Conservation (phyloP, 1,284 basidiomycete genomes). For the Agaricales sp. region DNA sequence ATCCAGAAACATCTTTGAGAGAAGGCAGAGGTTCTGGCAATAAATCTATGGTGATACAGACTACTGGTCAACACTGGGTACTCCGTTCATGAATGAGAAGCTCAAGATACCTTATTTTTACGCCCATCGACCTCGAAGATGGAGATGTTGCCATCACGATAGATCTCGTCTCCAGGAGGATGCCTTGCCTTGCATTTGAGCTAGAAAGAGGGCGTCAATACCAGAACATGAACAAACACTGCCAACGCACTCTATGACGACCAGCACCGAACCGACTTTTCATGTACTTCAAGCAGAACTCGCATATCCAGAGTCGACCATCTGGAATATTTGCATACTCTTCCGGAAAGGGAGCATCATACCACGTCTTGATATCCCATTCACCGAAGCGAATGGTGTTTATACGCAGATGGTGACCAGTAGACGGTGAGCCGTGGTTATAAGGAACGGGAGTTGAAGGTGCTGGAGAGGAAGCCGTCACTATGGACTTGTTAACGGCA, state of each 20-base stretch:
- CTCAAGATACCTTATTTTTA: constrained; percentile 75
- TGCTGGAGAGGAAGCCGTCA: constrained; percentile 16
- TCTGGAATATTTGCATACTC: constrained; percentile 93
- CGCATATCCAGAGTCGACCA: constrained; percentile 93
- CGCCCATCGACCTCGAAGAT: constrained; percentile 98
- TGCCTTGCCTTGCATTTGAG: constrained; percentile 92
- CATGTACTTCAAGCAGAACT: constrained; percentile 98
- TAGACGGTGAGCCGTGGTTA: constrained; percentile 22
- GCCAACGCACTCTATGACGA: constrained; percentile 58
- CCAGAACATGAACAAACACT: constrained; percentile 37
- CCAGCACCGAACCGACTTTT: constrained; percentile 86
- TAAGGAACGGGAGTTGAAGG: constrained; percentile 22
- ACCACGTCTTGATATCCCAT: constrained; percentile 97
- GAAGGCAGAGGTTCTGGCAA: constrained; percentile 97
- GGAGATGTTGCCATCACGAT: constrained; percentile 80
- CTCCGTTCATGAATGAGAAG: constrained; percentile 1
- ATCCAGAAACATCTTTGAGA: constrained; percentile 99
- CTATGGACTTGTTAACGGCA: constrained; percentile 19
- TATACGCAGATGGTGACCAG: constrained; percentile 44
- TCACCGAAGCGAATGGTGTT: constrained; percentile 88
- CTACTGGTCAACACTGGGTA: constrained; percentile 4
- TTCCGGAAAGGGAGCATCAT: constrained; percentile 97
- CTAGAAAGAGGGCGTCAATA: constrained; percentile 26
- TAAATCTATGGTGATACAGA: constrained; percentile 59
- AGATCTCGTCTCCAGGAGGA: constrained; percentile 98